Evolutionary conservation across 441 rosid genomes (phyloP).

Genomic region (Brassica hybrid): DNA sequence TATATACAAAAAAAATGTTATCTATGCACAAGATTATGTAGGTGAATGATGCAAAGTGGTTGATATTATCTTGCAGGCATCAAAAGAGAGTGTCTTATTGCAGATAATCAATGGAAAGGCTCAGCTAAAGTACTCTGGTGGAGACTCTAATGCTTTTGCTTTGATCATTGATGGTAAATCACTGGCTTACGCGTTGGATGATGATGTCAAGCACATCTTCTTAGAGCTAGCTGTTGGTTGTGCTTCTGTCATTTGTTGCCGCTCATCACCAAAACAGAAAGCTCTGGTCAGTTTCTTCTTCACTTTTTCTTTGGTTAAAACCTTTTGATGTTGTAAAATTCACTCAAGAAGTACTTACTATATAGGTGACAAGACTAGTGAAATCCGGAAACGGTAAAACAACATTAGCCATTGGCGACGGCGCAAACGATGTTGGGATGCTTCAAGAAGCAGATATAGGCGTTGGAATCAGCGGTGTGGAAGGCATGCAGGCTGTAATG

Average conservation of each 20-base stretch:
- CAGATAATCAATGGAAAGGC: slow-evolving; percentile 58
- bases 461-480: slow-evolving; percentile 74
- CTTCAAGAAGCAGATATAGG: slow-evolving; percentile 80
- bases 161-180: slow-evolving; percentile 74
- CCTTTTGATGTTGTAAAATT: too few relatives aligned
- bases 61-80: slow-evolving; percentile 50
- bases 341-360: slow-evolving; percentile 7
- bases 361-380: slow-evolving; percentile 69
- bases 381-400: slow-evolving; percentile 62
- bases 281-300: slow-evolving; percentile 56
- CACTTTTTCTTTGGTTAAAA: not conserved
- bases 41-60: not conserved
- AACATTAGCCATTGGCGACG: slow-evolving; percentile 73
- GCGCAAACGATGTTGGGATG: slow-evolving; percentile 83
- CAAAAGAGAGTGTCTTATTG: slow-evolving; percentile 49
- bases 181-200: slow-evolving; percentile 65
- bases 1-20: slow-evolving; percentile 6
- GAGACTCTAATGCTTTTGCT: slow-evolving; percentile 56
- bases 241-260: slow-evolving; percentile 77
- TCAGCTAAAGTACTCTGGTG: slow-evolving; percentile 47
- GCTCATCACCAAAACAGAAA: slow-evolving; percentile 77
- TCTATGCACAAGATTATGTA: not conserved
- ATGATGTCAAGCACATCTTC: slow-evolving; percentile 51
- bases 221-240: slow-evolving; percentile 64
- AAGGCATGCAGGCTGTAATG: slow-evolving; percentile 91